Percentiles rank a stretch among this genome's conserved stretches.
phyloP scores from a whole-genome alignment of 805 yeast species.

The Huiozyma sinensis region DNA sequence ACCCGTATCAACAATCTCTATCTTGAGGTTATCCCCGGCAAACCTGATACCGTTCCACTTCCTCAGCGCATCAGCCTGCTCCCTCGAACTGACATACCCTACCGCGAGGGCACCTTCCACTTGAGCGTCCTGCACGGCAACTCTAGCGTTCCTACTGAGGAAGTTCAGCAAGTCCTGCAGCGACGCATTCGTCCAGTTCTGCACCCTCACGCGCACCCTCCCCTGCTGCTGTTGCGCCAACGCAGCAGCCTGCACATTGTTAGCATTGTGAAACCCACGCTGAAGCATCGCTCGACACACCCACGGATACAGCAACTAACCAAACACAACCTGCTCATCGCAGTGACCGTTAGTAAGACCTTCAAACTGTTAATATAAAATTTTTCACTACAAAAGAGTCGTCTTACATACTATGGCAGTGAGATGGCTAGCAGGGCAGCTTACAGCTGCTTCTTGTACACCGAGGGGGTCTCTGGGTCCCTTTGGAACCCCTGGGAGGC shows the following conservation, averaged over 20 bases:
- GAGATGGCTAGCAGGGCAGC: too few species aligned
- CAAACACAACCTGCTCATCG: too few species aligned
- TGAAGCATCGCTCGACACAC: too few species aligned
- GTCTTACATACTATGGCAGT: too few species aligned
- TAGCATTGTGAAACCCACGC: slow-evolving; percentile 3
- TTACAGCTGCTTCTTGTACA: not conserved
- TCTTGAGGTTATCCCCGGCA: slow-evolving; percentile 59
- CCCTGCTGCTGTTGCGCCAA: slow-evolving; percentile 11
- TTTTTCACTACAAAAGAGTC: too few species aligned
- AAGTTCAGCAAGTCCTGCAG: slow-evolving; percentile 59
- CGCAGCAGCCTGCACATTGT: slow-evolving; percentile 10
- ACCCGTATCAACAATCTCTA: slow-evolving; percentile 30
- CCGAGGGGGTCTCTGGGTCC: slow-evolving; percentile 8
- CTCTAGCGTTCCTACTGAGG: slow-evolving; percentile 56
- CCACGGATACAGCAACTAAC: too few species aligned
- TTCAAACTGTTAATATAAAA: not conserved
- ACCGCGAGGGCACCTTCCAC: slow-evolving; percentile 48
- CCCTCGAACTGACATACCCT: slow-evolving; percentile 44
- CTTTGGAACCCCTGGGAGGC: slow-evolving; percentile 37
- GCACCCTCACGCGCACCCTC: slow-evolving; percentile 45
- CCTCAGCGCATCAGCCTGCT: slow-evolving; percentile 50
- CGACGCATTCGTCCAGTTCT: slow-evolving; percentile 77
- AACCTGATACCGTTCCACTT: slow-evolving; percentile 67
- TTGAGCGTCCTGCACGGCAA: slow-evolving; percentile 41
- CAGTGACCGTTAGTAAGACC: too few species aligned